Base-by-base conservation (phyloP, 768 basidiomycete genomes). In the Mycena filopes region DNA sequence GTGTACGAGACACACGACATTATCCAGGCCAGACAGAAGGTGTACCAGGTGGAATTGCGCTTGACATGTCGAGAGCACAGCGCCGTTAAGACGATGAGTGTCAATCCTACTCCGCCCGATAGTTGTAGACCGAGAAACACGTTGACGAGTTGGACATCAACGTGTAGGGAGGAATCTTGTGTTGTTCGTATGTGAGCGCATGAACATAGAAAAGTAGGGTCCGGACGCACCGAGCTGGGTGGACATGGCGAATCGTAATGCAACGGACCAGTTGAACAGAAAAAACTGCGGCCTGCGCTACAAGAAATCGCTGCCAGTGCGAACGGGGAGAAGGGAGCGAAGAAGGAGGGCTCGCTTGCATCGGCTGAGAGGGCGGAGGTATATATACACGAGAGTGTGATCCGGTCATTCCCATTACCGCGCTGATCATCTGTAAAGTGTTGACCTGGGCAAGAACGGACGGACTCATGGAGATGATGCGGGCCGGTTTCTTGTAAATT, bases 1-100 rank as follows among this genome's bases (percentile, higher is more conserved):
- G 74, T 73, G 47, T 78, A 79, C 15, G 74, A 77, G 23, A 74
- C 38, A 26, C 67, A 67, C 4, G 75, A 77, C 38, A 77, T 18
- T 33, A 77, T 73, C 77, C 77, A 79, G 23, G 73, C 72, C 7
- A 58, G 43, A 29, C 70, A 67, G 60, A 79, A 78, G 56, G 73
- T 75, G 60, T 77, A 77, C 77, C 76, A 79, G 1, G 77, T 77
- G n/a, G 74, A 59, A 60, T 73, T 73, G 49, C 76, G 73, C 41
- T 75, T 76, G 55, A 79, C 71, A 13, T 50, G 55, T n/a, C 54
- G 72, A 25, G 73, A 72, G 20, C 70, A 36, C 16, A 70, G 20
- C 0, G 77, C 76, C 13, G 78, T 79, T 42, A 75, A 49, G 31
- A 75, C 40, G 45, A 77, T 66, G 45, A 77, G 38, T 25, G 70